phyloP scores from a whole-genome alignment of 257 asterid genomes.

The Nyctanthes arbortristis region DNA sequence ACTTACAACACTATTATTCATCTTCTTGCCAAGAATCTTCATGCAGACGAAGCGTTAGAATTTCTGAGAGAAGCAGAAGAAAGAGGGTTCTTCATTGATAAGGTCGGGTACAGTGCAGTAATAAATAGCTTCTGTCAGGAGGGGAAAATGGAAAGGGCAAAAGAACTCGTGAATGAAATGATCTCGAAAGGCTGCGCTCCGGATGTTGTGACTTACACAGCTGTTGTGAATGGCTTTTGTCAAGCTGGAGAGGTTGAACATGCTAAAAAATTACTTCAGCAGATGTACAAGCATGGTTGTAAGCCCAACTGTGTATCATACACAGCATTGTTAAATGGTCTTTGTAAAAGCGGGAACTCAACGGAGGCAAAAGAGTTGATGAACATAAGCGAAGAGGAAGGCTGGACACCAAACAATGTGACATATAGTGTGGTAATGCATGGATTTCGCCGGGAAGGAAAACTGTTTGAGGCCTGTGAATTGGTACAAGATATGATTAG shows the following conservation, averaged over 20 bases:
- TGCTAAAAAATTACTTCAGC: constrained; percentile 71
- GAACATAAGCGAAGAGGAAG: constrained; percentile 70
- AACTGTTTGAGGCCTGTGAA: constrained; percentile 71
- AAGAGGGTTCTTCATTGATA: constrained; percentile 65
- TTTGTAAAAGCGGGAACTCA: constrained; percentile 67
- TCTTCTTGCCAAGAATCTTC: constrained; percentile 70
- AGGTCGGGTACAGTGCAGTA: constrained; percentile 71
- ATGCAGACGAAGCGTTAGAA: constrained; percentile 65
- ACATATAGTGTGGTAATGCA: constrained; percentile 82
- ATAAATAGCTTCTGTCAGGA: constrained; percentile 65
- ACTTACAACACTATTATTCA: constrained; percentile 70
- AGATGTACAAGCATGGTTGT: constrained; percentile 82
- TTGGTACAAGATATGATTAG: constrained; percentile 66
- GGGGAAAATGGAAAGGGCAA: constrained; percentile 66
- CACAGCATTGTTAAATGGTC: constrained; percentile 77
- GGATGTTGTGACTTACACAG: constrained; percentile 92
- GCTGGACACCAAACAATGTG: constrained; percentile 87
- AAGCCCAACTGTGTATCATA: constrained; percentile 82
- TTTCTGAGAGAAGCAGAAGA: constrained; percentile 75
- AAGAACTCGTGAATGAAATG: constrained; percentile 79
- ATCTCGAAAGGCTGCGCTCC: constrained; percentile 66
- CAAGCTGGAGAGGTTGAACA: constrained; percentile 55
- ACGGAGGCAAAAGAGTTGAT: constrained; percentile 80
- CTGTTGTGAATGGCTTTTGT: constrained; percentile 76
- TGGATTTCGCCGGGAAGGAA: constrained; percentile 87